Conservation (phyloP, 257 asterid species). For the Nemophila menziesii region DNA sequence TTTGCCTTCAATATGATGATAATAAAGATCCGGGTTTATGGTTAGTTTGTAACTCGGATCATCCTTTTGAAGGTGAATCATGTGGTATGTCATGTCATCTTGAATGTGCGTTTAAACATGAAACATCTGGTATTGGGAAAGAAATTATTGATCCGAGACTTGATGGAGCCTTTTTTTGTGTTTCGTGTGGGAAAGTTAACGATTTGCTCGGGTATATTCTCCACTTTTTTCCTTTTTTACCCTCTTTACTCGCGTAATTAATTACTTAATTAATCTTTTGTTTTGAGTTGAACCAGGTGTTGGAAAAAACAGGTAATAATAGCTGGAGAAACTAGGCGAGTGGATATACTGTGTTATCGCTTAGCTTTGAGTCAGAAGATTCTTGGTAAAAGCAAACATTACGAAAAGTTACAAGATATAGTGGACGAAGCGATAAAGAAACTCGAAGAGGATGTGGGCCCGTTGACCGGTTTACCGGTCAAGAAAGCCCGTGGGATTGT, state of each 20-base stretch:
- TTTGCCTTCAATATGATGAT: conserved; percentile 71
- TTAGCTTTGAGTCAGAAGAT: conserved; percentile 75
- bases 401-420: conserved; percentile 32
- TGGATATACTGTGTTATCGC: conserved; percentile 81
- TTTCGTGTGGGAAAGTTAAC: conserved; percentile 75
- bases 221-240: conserved; percentile 6
- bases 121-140: conserved; percentile 50
- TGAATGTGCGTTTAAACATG: conserved; percentile 72
- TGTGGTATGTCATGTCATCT: conserved; percentile 98
- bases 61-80: conserved; percentile 58
- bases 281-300: conserved; percentile 36
- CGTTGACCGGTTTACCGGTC: conserved; percentile 79
- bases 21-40: conserved; percentile 94
- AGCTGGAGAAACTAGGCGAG: conserved; percentile 90
- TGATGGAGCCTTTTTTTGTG: conserved; percentile 77
- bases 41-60: conserved; percentile 79
- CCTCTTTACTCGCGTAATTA: neutral
- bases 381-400: conserved; percentile 48
- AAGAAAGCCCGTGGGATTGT: conserved; percentile 96
- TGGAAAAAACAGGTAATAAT: conserved; percentile 74
- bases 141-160: conserved; percentile 44
- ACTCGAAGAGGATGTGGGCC: conserved; percentile 88
- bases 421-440: conserved; percentile 49
- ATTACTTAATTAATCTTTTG: neutral
- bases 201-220: conserved; percentile 63